phyloP scores from a whole-genome alignment of 805 yeast species.

The Yamadazyma olivae region DNA sequence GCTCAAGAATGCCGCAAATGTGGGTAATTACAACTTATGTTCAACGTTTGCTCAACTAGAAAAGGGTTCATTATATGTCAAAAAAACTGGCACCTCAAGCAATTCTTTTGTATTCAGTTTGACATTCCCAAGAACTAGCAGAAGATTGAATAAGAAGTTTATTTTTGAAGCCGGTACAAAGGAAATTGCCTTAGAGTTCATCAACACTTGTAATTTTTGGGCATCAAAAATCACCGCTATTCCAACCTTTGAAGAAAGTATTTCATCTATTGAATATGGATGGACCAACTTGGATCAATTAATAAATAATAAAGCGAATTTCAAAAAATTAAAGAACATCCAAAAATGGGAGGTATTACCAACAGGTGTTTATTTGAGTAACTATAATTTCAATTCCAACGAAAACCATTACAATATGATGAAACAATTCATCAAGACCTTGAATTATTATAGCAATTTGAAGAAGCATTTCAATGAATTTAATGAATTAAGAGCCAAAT shows the following conservation, averaged over 20 bases:
- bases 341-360: constrained; percentile 43
- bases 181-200: constrained; percentile 66
- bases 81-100: constrained; percentile 10
- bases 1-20: constrained; percentile 59
- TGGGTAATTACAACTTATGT: constrained; percentile 51
- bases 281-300: constrained; percentile 53
- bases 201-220: constrained; percentile 86
- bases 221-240: constrained; percentile 80
- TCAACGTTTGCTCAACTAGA: constrained; percentile 48
- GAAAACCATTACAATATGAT: constrained; percentile 37
- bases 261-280: constrained; percentile 79
- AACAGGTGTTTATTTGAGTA: constrained; percentile 40
- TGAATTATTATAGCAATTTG: constrained; percentile 39
- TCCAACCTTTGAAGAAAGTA: constrained; percentile 64
- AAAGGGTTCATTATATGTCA: constrained; percentile 10
- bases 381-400: constrained; percentile 21
- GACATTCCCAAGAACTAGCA: constrained; percentile 47
- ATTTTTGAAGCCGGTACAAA: constrained; percentile 64
- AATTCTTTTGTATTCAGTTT: constrained; percentile 46
- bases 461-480: constrained; percentile 33
- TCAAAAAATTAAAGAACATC: constrained; percentile 33
- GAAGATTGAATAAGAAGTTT: constrained; percentile 38
- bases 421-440: constrained; percentile 42
- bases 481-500: constrained; percentile 24
- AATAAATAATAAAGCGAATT: constrained; percentile 21